Evolutionary conservation across 1,284 basidiomycete genomes (phyloP), one percentile per base, ranked within the genome.

Genomic region (Jaminaea rosea): DNA sequence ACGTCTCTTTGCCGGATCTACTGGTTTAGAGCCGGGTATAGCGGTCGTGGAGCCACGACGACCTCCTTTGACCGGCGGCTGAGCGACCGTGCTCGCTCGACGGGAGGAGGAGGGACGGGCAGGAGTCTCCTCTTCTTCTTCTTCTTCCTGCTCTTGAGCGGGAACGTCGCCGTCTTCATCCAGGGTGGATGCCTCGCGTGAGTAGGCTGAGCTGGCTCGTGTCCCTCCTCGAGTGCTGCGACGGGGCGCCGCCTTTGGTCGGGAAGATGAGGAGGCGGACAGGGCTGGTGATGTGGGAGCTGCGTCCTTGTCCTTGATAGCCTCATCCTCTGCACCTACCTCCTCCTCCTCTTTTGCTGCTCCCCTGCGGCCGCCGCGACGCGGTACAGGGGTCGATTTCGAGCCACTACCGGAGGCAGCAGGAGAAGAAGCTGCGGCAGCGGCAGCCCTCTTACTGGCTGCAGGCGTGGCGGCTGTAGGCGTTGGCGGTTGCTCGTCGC

Each of bases 301-400:
- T 13, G 10, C 29, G 21, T 28, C 47, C 34, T 15, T 34, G 21
- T 48, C 47, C 13, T 19, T 26, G 11, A 10, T 23, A 7, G 19
- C 46, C 8, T 29, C 26, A 19, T 24, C 46, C 1, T 10, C 23
- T 27, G 26, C 34, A 11, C 21, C 34, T 11, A 19, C 49, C 13
- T n/a, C 44, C 21, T 39, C 29, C 24, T 19, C 23, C 28, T 46
- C 36, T 26, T 36, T 29, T 44, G 49, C 17, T 19, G 46, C 49
- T 7, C 27, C 49, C 2, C 39, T 11, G 15, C 49, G 11, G 23
- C 23, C 15, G 19, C 24, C 23, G 6, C 26, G 29, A 19, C 28
- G 21, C 36, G 15, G 21, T 1, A 26, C 24, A 17, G 37, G 24
- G 6, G 19, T 26, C n/a, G 17, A 26, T 8, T 17, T 26, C 19